phyloP scores from a whole-genome alignment of 2,329 filamentous ascomycete species.

The Colletotrichum acutatum region DNA sequence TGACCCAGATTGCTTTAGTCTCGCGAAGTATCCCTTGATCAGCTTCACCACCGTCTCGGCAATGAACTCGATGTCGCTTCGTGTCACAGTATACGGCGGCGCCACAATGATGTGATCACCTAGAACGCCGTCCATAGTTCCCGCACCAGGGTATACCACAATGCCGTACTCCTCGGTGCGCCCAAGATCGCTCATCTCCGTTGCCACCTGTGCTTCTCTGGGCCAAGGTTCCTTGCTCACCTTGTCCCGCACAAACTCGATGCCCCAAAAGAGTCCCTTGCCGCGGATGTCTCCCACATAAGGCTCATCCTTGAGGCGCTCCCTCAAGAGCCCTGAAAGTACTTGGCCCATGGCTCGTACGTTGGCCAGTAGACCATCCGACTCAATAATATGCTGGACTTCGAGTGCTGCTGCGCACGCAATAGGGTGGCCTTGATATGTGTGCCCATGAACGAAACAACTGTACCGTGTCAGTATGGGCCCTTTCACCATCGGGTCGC shows the following conservation, averaged over 20 bases:
- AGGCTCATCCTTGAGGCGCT: constrained; percentile 42
- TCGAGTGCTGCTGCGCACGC: constrained; percentile 50
- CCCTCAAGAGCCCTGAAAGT: constrained; percentile 42
- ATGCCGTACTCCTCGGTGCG: constrained; percentile 47
- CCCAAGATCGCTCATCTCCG: constrained; percentile 42
- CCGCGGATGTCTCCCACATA: constrained; percentile 54
- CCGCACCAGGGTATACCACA: constrained; percentile 71
- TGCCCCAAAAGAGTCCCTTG: constrained; percentile 56
- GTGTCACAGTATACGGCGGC: constrained; percentile 73
- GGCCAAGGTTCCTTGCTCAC: constrained; percentile 49
- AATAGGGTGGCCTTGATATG: constrained; percentile 57
- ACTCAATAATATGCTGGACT: constrained; percentile 50
- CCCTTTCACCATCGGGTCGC: constrained; percentile 27
- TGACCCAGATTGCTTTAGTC: not conserved
- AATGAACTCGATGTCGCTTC: constrained; percentile 60
- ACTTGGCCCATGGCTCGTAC: constrained; percentile 44
- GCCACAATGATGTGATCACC: constrained; percentile 78
- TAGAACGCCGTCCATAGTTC: constrained; percentile 66
- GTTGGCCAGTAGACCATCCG: constrained; percentile 46
- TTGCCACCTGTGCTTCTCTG: constrained; percentile 43
- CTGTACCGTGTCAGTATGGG: constrained; percentile 41
- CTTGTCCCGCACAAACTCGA: constrained; percentile 56
- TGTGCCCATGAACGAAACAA: constrained; percentile 67
- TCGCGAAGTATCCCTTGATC: constrained; percentile 58
- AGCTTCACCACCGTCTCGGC: constrained; percentile 1